A percentile compares a stretch with the other conserved stretches of the same genome.
Conservation (phyloP, 1,139 yeast genomes). For the Debaryomyces udenii region DNA sequence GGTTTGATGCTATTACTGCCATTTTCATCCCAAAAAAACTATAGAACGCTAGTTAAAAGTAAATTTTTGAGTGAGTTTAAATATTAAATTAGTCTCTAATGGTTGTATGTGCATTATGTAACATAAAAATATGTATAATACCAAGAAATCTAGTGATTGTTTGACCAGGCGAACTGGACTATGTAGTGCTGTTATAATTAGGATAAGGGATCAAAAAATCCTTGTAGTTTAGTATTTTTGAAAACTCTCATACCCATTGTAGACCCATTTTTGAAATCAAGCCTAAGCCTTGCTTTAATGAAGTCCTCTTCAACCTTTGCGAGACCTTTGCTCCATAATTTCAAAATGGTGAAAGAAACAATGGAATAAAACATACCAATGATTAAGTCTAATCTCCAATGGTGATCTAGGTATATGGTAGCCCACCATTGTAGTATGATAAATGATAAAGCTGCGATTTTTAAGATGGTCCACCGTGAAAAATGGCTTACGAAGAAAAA, state of each 20-base stretch:
- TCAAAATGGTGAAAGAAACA: conserved; percentile 41
- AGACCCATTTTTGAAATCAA: conserved; percentile 40
- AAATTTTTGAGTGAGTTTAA: too few relatives aligned
- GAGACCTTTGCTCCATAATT: conserved; percentile 24
- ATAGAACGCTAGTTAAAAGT: too few relatives aligned
- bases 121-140: too few relatives aligned
- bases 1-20: too few relatives aligned
- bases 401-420: conserved; percentile 72
- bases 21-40: too few relatives aligned
- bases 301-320: conserved; percentile 28
- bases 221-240: conserved; percentile 44
- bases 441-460: conserved; percentile 37
- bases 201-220: conserved; percentile 53
- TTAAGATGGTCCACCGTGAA: conserved; percentile 39
- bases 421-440: conserved; percentile 72
- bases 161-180: too few relatives aligned
- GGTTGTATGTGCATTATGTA: too few relatives aligned
- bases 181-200: conserved; percentile 8
- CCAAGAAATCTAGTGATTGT: too few relatives aligned
- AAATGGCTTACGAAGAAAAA: conserved; percentile 49
- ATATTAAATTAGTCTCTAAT: too few relatives aligned
- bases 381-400: conserved; percentile 64
- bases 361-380: conserved; percentile 56
- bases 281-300: conserved; percentile 35
- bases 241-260: conserved; percentile 67